A percentile compares a stretch with the other conserved stretches of the same genome.
These are phyloP conservation scores for Hypocreales sp. DNA, from an alignment of 2,329 filamentous ascomycete genomes.

Conservation along the genomic window DNA sequence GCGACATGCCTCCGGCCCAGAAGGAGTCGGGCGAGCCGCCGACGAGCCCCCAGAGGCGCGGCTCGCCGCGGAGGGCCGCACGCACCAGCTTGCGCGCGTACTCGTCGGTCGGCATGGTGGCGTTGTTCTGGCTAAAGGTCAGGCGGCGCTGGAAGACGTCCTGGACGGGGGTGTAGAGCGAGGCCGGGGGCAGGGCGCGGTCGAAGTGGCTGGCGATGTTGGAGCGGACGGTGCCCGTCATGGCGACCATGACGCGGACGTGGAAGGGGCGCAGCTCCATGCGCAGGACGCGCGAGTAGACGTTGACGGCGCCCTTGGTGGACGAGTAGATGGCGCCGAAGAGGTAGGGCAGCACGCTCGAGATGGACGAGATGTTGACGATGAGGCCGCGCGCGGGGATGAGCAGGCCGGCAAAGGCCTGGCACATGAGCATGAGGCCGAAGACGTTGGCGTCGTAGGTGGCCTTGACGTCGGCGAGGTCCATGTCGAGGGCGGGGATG, in stretches of 20 bases:
- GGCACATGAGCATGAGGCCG: slow-evolving; percentile 38
- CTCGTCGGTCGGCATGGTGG: neutral
- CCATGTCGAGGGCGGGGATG: slow-evolving; percentile 34
- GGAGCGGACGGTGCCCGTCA: slow-evolving; percentile 37
- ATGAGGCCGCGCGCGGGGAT: slow-evolving; percentile 34
- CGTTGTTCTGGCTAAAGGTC: slow-evolving; percentile 17
- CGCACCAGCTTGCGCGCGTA: neutral
- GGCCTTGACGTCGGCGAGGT: slow-evolving; percentile 33
- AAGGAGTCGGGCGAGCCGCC: neutral
- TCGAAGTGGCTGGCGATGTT: slow-evolving; percentile 29
- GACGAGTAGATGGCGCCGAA: slow-evolving; percentile 40
- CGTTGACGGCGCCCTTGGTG: slow-evolving; percentile 36
- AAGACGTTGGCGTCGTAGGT: slow-evolving; percentile 44
- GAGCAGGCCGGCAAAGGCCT: slow-evolving; percentile 32
- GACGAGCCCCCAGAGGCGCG: neutral
- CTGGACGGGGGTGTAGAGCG: slow-evolving; percentile 17
- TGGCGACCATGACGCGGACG: slow-evolving; percentile 42
- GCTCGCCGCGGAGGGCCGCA: neutral
- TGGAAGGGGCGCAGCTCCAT: slow-evolving; percentile 37
- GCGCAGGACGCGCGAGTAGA: slow-evolving; percentile 37
- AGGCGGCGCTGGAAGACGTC: slow-evolving; percentile 7
- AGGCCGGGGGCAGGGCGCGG: slow-evolving; percentile 25
- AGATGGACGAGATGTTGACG: slow-evolving; percentile 38
- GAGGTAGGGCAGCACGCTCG: slow-evolving; percentile 34
- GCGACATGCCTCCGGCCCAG: slow-evolving; percentile 1